Percentiles rank a stretch among this genome's conserved stretches.
Evolutionary conservation across 305 asterid species (phyloP).

Genomic region (Striga hermonthica): DNA sequence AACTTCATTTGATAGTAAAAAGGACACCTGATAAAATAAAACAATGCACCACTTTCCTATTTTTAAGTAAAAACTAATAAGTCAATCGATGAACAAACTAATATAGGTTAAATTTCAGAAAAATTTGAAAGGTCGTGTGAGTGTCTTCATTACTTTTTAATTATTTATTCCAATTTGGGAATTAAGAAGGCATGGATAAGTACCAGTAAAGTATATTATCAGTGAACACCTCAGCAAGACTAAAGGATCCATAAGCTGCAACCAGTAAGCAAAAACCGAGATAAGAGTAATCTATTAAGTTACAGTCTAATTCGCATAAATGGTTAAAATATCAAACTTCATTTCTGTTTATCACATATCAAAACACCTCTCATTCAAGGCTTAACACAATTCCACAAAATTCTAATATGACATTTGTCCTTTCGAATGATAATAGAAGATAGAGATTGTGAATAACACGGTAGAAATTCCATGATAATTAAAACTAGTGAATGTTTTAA

Average conservation of each 20-base stretch:
- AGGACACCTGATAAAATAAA: slow-evolving; percentile 64
- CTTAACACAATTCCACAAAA: no score
- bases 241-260: slow-evolving; percentile 94
- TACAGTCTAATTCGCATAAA: not conserved
- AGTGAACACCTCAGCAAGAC: slow-evolving; percentile 61
- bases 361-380: slow-evolving; percentile 10
- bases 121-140: slow-evolving; percentile 2
- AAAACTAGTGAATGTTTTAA: not conserved
- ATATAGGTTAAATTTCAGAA: slow-evolving; percentile 15
- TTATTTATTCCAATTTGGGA: not conserved
- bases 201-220: slow-evolving; percentile 85
- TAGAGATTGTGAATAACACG: not conserved
- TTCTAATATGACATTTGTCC: no score
- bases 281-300: slow-evolving; percentile 15
- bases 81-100: not conserved
- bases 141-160: slow-evolving; percentile 1
- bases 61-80: slow-evolving; percentile 24
- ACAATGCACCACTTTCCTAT: slow-evolving; percentile 24
- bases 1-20: slow-evolving; percentile 85
- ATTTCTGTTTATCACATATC: slow-evolving; percentile 10
- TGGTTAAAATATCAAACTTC: slow-evolving; percentile 5
- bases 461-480: not conserved
- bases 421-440: not conserved
- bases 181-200: slow-evolving; percentile 13
- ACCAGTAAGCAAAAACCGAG: slow-evolving; percentile 31